A percentile compares a stretch with the other conserved stretches of the same genome.
Conservation (phyloP, 257 asterid species). For the Lantana camara region DNA sequence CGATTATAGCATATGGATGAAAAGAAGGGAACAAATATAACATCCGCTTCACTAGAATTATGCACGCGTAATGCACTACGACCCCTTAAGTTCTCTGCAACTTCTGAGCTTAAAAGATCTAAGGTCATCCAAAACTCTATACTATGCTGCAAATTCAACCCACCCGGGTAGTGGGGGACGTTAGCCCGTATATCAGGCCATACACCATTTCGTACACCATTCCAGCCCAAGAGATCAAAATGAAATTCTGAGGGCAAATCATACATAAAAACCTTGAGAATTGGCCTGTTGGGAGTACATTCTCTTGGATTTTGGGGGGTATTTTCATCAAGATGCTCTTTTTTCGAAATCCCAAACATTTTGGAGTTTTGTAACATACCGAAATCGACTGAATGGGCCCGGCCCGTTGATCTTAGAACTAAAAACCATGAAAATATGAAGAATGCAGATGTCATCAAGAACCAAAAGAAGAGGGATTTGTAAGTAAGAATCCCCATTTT, state of each 20-base stretch:
- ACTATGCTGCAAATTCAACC: conserved; percentile 92
- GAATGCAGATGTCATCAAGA: conserved; percentile 55
- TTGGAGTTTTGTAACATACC: conserved; percentile 54
- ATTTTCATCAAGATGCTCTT: conserved; percentile 27
- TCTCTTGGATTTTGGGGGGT: conserved; percentile 19
- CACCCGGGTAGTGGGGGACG: conserved; percentile 87
- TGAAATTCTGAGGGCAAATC: conserved; percentile 87
- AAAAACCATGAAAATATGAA: conserved; percentile 77
- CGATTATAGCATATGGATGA: conserved; percentile 83
- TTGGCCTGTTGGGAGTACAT: conserved; percentile 41
- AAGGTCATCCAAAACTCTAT: conserved; percentile 91
- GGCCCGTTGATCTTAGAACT: conserved; percentile 59
- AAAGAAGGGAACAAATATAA: conserved; percentile 86
- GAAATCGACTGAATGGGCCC: conserved; percentile 43
- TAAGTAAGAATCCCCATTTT: conserved; percentile 49
- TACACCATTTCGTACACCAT: conserved; percentile 43
- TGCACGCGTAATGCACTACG: conserved; percentile 64
- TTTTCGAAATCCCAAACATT: conserved; percentile 31
- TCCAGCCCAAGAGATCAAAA: conserved; percentile 73
- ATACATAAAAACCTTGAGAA: conserved; percentile 85
- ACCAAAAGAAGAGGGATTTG: conserved; percentile 67
- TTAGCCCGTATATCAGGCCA: conserved; percentile 75
- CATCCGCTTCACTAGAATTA: conserved; percentile 89
- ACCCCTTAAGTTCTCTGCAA: conserved; percentile 33
- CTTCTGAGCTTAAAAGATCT: conserved; percentile 75